These are phyloP conservation scores for Fusarium gaditjirri DNA, from an alignment of 2,329 filamentous ascomycete genomes.

Conservation along the genomic window DNA sequence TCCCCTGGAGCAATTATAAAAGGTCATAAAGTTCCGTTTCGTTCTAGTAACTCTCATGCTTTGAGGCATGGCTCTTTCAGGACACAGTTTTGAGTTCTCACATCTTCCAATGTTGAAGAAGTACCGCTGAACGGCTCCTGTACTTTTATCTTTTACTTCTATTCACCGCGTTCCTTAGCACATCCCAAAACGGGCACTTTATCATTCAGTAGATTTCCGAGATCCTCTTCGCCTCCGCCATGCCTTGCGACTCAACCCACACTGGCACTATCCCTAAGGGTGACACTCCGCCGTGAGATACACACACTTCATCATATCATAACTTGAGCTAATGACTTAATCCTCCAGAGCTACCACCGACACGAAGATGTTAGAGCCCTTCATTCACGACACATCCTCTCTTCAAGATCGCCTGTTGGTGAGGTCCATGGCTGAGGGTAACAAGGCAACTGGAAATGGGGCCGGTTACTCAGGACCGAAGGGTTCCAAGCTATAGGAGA, in stretches of 20 bases:
- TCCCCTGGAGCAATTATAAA: background rate
- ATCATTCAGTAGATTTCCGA: background rate
- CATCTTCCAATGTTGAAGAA: conserved; percentile 2
- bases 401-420: conserved; percentile 11
- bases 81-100: background rate
- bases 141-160: background rate
- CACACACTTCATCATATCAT: background rate
- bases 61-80: conserved; percentile 1
- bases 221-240: background rate
- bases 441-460: background rate
- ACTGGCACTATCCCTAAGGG: background rate
- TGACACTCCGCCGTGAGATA: background rate
- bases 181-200: background rate
- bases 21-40: background rate
- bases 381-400: conserved; percentile 10
- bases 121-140: background rate
- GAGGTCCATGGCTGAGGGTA: background rate
- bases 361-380: background rate
- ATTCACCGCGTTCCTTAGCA: conserved; percentile 1
- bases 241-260: conserved; percentile 9
- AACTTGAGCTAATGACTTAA: background rate
- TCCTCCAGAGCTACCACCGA: background rate
- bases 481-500: conserved; percentile 3
- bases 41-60: background rate
- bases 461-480: background rate